phyloP scores from a whole-genome alignment of 306 rosid genomes.

The Fragaria nilgerrensis region DNA sequence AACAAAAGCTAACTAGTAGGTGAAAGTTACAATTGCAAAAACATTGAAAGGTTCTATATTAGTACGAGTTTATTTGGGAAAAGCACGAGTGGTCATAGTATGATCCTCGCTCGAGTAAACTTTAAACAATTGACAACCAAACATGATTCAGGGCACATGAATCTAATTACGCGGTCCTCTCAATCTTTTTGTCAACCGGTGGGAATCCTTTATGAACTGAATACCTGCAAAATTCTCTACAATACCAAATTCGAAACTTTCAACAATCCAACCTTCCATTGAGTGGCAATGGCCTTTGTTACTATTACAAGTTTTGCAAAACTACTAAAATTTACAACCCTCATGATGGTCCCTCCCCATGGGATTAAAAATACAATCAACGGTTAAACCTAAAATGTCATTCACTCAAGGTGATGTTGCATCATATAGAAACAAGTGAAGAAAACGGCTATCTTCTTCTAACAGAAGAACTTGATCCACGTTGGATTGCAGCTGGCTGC shows the following conservation, averaged over 20 bases:
- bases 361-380: slow-evolving; percentile 25
- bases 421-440: background rate
- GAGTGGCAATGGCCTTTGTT: background rate
- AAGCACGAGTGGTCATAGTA: background rate
- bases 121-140: background rate
- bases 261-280: background rate
- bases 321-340: slow-evolving; percentile 18
- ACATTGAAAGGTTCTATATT: background rate
- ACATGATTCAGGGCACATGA: background rate
- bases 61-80: background rate
- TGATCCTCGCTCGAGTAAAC: too few relatives aligned
- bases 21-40: background rate
- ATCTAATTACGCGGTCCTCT: background rate
- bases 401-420: background rate
- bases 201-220: background rate
- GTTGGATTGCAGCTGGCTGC: slow-evolving; percentile 55
- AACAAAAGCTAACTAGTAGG: background rate
- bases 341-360: slow-evolving; percentile 13
- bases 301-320: background rate
- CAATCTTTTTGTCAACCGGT: background rate
- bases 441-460: slow-evolving; percentile 56
- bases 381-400: slow-evolving; percentile 21
- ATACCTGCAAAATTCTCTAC: background rate
- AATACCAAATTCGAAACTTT: background rate
- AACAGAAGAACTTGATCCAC: slow-evolving; percentile 61